These are phyloP conservation scores for Bonia amplexicaulis DNA, from an alignment of 176 grass and related monocot genomes.

Conservation along the genomic window DNA sequence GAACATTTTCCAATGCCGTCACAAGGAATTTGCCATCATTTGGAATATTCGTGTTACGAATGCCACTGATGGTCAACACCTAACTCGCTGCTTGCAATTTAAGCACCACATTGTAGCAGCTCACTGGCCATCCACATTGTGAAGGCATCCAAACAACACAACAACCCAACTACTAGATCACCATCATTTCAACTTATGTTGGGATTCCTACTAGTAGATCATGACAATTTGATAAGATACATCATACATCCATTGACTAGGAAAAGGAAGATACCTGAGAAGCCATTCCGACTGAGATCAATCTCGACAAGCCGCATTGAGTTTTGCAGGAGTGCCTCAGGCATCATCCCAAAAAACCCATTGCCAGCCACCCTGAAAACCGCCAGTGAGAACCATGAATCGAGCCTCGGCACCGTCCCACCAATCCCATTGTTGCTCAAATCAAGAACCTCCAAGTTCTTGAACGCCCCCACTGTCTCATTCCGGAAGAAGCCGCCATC, in stretches of 20 bases:
- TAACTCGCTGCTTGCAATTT: background rate
- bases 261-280: constrained; percentile 67
- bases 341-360: constrained; percentile 64
- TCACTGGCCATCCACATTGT: constrained; percentile 5
- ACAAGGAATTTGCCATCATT: background rate
- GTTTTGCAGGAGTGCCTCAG: constrained; percentile 56
- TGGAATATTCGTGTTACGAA: background rate
- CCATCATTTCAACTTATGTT: background rate
- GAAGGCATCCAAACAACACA: background rate
- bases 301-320: constrained; percentile 66
- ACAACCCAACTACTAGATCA: constrained; percentile 6
- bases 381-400: constrained; percentile 68
- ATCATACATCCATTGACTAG: background rate
- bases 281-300: constrained; percentile 90
- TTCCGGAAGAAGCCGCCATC: constrained; percentile 58
- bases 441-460: constrained; percentile 83
- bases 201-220: constrained; percentile 2
- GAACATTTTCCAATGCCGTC: background rate
- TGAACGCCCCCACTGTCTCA: constrained; percentile 64
- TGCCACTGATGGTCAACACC: background rate
- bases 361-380: constrained; percentile 57
- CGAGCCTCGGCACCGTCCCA: constrained; percentile 59
- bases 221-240: background rate
- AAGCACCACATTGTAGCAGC: background rate
- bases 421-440: constrained; percentile 68